Base-by-base conservation (phyloP, 768 basidiomycete genomes). In the Agaricus blazei region DNA sequence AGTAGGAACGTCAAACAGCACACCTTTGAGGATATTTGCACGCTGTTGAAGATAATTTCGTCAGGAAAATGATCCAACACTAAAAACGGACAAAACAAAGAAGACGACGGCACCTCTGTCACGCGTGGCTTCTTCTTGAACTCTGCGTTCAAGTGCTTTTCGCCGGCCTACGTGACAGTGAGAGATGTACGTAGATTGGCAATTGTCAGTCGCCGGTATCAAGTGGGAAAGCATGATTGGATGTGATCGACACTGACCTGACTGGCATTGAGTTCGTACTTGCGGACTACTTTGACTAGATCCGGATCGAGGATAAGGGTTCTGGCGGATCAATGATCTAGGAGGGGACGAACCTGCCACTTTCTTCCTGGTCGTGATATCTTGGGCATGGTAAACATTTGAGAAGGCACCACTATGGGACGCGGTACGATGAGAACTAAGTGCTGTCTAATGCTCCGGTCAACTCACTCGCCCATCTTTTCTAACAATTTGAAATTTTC, bases 101-200 rank as follows among this genome's bases (percentile, higher is more conserved):
- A 62, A 60, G 57, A 50, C 68, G 67, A 73, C 68, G 72, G 78
- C 83, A 97, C 95, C 95, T 97, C 95, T 80, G 92, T 96, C 69
- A 88, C 89, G 79, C 93, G 90, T 79, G 95, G 92, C 78, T 89
- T 92, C 77, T 93, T 93, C 80, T 95, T 95, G 78, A 96, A 95
- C 69, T 90, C 85, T 58, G 86, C 79, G 71, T 93, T 95, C 68
- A 98, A 77, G 73, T 96, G 92, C 72, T 90, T 96, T 69, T 94
- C 88, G 67, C 90, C 90, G 65, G 86, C 87, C 93, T 96, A 70
- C 29, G 59, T 44, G 54, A 61, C 59, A 59, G 54, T 54, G 59
- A 58, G 58, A 69, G 69, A 71, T 72, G 72, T 69, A 69, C 62
- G 64, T 58, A 63, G 66, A 62, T 61, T 54, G 51, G 46, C 47